Evolutionary conservation across 257 asterid genomes (phyloP), one percentile per base, ranked within the genome.

Genomic region (Haberlea rhodopensis): DNA sequence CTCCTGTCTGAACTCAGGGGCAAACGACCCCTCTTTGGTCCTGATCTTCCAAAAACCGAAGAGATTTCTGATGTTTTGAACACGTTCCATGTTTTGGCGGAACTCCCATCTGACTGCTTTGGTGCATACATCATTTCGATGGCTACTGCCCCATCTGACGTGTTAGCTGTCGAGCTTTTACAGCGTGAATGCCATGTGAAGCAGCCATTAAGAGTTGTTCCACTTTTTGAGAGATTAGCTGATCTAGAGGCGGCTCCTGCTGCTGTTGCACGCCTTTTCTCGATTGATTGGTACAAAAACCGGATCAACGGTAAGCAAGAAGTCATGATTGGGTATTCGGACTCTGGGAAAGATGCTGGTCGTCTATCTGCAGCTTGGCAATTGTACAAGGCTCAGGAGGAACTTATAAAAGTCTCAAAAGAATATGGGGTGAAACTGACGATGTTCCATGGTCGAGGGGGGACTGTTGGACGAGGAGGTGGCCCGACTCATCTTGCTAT

Each of bases 251-350:
- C 82, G 1, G 89, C 94, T 6, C 87, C 94, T 2, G 85, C 90
- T 8, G 84, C 94, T 0, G 76, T 85, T 5, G 77, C 90, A 0
- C 85, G 87, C 2, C 85, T 83, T 32, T 85, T 85, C 82, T 77
- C 87, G 0, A 81, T 85, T 2, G 85, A 85, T 0, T 85, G 94
- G 94, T 85, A 85, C 73, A 75, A 74, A 51, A 57, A 69, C 49
- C 66, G 82, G 23, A 85, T 85, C 63, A 63, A 83, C 5, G 87
- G 86, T 6, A 85, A 79, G 74, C 94, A 85, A 53, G 94, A 85
- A 53, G 94, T 85, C 53, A 85, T 83, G 94, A 81, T 85, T 19
- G 94, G 90, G 49, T 85, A 85, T 84, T 85, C 94, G 0, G 94
- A 85, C 63, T 85, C 94, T 0, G 94, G 90, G 24, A 85, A 85